Percentiles rank a stretch among this genome's conserved stretches.
Conservation (phyloP, 1,139 yeast genomes). For the Protomyces macrosporus region DNA sequence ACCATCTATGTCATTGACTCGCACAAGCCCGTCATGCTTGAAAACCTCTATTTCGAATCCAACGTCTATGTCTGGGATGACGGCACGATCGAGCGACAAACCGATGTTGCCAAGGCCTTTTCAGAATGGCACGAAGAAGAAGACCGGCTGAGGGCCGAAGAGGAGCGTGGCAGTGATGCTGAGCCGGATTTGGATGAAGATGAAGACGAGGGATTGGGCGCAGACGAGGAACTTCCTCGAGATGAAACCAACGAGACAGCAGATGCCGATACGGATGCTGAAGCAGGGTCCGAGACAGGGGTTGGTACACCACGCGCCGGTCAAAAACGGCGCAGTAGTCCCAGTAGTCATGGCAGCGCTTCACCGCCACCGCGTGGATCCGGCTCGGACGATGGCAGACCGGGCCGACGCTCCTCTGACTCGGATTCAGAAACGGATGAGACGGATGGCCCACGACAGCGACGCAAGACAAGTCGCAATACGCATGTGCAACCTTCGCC, state of each 20-base stretch:
- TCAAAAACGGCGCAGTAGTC: background rate
- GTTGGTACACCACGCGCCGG: background rate
- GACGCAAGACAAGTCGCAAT: conserved; percentile 17
- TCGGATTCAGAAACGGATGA: background rate
- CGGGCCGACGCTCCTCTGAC: background rate
- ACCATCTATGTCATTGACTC: conserved; percentile 79
- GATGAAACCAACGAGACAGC: conserved; percentile 38
- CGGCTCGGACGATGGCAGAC: conserved; percentile 25
- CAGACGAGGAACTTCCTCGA: conserved; percentile 25
- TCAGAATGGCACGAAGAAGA: conserved; percentile 19
- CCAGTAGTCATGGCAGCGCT: background rate
- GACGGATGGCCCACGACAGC: conserved; percentile 12
- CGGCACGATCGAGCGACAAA: conserved; percentile 60
- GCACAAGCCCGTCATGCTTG: conserved; percentile 93
- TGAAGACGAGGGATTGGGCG: conserved; percentile 6
- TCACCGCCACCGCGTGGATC: background rate
- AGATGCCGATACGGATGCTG: conserved; percentile 38
- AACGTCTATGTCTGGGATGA: conserved; percentile 82
- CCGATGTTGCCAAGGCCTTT: conserved; percentile 37
- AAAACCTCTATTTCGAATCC: conserved; percentile 82
- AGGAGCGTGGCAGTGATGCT: background rate
- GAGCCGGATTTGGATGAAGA: conserved; percentile 31
- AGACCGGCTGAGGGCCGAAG: background rate
- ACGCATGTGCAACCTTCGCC: conserved; percentile 31
- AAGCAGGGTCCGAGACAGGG: background rate